phyloP scores from a whole-genome alignment of 176 grass and related monocot species.

The Ensete ventricosum region DNA sequence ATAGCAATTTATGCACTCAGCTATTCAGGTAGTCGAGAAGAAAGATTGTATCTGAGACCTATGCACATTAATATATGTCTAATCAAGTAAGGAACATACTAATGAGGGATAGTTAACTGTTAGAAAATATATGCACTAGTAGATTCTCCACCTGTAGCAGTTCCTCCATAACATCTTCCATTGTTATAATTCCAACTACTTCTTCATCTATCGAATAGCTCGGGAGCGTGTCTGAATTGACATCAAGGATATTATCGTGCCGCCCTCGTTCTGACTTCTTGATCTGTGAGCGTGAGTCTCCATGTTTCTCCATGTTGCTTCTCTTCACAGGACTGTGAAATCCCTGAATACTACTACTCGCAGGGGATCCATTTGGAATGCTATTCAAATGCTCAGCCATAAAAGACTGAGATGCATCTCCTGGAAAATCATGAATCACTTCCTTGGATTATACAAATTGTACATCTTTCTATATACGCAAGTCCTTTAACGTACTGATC shows the following conservation, averaged over 20 bases:
- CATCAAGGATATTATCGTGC: constrained; percentile 89
- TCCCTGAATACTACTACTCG: constrained; percentile 25
- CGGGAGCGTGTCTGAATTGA: constrained; percentile 63
- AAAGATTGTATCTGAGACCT: neutral
- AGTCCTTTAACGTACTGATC: constrained; percentile 1
- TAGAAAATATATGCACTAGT: constrained; percentile 13
- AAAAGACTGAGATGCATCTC: constrained; percentile 17
- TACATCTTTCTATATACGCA: neutral
- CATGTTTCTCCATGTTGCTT: constrained; percentile 53
- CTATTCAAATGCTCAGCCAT: constrained; percentile 37
- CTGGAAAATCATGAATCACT: constrained; percentile 24
- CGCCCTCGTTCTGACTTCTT: constrained; percentile 49
- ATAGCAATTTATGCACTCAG: neutral
- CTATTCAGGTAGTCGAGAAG: neutral
- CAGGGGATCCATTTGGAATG: constrained; percentile 44
- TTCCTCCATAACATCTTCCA: constrained; percentile 99
- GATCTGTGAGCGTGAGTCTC: constrained; percentile 39
- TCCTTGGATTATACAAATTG: constrained; percentile 2
- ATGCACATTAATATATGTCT: neutral
- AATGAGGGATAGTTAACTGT: neutral
- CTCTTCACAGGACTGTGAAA: constrained; percentile 34
- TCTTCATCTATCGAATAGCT: constrained; percentile 82
- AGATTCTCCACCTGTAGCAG: constrained; percentile 67
- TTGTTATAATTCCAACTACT: constrained; percentile 94
- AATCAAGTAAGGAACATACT: neutral